Evolutionary conservation across 306 rosid genomes (phyloP), one percentile per base, ranked within the genome.

Genomic region (Quercus wislizeni): DNA sequence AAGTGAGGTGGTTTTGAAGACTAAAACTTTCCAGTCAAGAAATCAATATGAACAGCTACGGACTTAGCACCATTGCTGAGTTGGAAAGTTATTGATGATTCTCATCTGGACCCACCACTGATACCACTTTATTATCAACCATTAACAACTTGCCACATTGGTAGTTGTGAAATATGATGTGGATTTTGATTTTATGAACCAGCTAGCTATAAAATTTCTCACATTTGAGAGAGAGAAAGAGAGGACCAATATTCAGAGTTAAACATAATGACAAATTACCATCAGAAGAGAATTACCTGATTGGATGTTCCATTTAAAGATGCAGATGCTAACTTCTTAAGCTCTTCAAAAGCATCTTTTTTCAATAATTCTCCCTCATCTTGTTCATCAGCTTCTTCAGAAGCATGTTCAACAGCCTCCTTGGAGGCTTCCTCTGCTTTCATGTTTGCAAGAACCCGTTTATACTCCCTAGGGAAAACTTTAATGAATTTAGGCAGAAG

Each of bases 301-400:
- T 73, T 81, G 25, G 88, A 82, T 74, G 87, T 86, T 84, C 79
- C 98, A 78, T 91, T 91, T 76, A 85, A 81, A 76, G 97, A 85
- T 73, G 89, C 85, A 74, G 88, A 77, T 27, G 94, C 97, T 84
- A 96, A 73, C 81, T 91, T 91, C 90, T 93, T 96, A 19, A 96
- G 99, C 87, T 93, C 94, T 88, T 88, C 93, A 93, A 96, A 93
- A 19, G 99, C 98, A 89, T 93, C 98, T 77, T 89, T 90, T 79
- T 83, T 87, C 61, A 71, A 73, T 28, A 83, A 69, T 75, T 88
- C 87, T 77, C 73, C 91, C 75, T 90, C 97, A 59, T 85, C 91
- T 74, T 58, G 79, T 69, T 82, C 88, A 57, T 90, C 85, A 17
- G 18, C 84, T 33, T 81, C 91, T 71, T 75, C 71, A 73, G 85